Evolutionary conservation across 176 grass and related monocot species (phyloP).

Genomic region (Phoenix dactylifera): DNA sequence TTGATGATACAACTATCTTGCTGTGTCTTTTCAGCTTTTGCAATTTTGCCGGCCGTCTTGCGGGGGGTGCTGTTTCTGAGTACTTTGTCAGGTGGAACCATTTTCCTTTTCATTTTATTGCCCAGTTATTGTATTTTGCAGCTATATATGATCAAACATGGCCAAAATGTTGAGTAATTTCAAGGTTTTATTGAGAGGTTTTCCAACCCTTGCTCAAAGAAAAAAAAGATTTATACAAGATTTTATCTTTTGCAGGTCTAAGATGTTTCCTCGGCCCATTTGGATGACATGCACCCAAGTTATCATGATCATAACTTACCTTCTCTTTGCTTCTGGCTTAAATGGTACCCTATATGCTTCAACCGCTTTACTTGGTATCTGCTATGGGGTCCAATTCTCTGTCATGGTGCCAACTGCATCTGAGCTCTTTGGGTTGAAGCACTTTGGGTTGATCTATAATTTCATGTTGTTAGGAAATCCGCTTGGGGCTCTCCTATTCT

Average conservation of each 20-base stretch:
- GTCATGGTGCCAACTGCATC: constrained; percentile 88
- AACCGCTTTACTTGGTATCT: constrained; percentile 60
- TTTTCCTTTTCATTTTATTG: constrained; percentile 6
- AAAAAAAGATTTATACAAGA: too few species aligned
- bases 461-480: constrained; percentile 5
- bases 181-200: too few species aligned
- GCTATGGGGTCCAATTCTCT: constrained; percentile 78
- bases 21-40: constrained; percentile 11
- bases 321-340: constrained; percentile 66
- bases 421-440: constrained; percentile 72
- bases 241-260: constrained; percentile 47
- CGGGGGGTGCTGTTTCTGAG: background rate
- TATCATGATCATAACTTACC: constrained; percentile 72
- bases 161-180: too few species aligned
- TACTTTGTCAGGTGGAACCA: background rate
- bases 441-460: constrained; percentile 73
- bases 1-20: constrained; percentile 5
- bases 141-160: background rate
- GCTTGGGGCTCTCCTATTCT: constrained; percentile 5
- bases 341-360: constrained; percentile 57
- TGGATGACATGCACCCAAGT: constrained; percentile 94
- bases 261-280: constrained; percentile 77
- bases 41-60: constrained; percentile 4
- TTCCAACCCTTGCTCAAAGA: too few species aligned
- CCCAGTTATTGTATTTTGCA: background rate